These are phyloP conservation scores for Chalciporus pseudorubinellus DNA, from an alignment of 768 basidiomycete genomes.

Conservation along the genomic window DNA sequence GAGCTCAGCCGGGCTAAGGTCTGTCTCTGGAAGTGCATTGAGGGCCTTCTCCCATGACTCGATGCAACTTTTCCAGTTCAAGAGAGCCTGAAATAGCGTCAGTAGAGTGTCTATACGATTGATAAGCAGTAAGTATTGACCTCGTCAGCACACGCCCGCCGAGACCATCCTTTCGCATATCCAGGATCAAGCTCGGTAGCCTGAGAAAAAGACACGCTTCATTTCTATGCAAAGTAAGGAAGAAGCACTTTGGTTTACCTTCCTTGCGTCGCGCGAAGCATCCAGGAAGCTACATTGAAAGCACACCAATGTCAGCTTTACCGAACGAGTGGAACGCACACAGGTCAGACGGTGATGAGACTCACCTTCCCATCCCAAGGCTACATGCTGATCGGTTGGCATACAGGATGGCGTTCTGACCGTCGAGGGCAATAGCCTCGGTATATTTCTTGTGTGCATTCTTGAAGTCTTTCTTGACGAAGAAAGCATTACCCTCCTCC, in stretches of 20 bases:
- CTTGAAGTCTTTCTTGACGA: conserved; percentile 32
- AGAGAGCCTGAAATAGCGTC: conserved; percentile 5
- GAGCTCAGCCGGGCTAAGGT: conserved; percentile 31
- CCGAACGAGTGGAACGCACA: background rate
- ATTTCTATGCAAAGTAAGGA: background rate
- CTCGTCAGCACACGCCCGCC: conserved; percentile 35
- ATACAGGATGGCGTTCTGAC: conserved; percentile 40
- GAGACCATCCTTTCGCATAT: conserved; percentile 43
- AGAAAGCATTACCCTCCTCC: conserved; percentile 40
- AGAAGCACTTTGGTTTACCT: background rate
- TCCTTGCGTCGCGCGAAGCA: conserved; percentile 1
- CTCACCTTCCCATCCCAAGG: conserved; percentile 36
- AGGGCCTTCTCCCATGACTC: conserved; percentile 30
- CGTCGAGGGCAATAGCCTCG: conserved; percentile 39
- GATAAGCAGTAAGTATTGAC: conserved; percentile 14
- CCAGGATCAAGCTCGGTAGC: conserved; percentile 39
- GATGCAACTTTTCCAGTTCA: conserved; percentile 6
- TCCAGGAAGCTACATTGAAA: conserved; percentile 2
- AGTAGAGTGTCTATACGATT: background rate
- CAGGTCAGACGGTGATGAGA: background rate
- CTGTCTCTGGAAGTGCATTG: conserved; percentile 26
- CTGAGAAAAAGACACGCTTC: conserved; percentile 12
- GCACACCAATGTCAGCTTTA: background rate
- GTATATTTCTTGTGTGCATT: conserved; percentile 41
- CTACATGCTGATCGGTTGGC: conserved; percentile 46